Conservation (phyloP, 2,329 filamentous ascomycete genomes). For the Volutella citrinella region DNA sequence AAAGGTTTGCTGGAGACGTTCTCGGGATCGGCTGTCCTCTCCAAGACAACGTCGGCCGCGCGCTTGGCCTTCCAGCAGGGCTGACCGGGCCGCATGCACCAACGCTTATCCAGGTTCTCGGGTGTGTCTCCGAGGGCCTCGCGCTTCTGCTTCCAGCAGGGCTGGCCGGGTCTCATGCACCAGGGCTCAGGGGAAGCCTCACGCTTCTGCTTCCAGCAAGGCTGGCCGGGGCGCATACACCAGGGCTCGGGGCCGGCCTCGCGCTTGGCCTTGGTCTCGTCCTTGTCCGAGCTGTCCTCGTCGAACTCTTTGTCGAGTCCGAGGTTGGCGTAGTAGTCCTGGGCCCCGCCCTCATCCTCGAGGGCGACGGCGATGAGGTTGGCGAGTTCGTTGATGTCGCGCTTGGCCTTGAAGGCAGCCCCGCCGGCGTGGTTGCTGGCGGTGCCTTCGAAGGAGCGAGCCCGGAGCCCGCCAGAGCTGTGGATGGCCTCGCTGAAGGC, state of each 20-base stretch:
- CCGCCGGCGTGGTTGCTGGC: slow-evolving; percentile 32
- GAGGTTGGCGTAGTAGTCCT: slow-evolving; percentile 31
- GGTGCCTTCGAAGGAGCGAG: slow-evolving; percentile 25
- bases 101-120: slow-evolving; percentile 23
- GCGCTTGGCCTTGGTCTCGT: slow-evolving; percentile 28
- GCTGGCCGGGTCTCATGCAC: slow-evolving; percentile 35
- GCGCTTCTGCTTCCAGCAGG: slow-evolving; percentile 36
- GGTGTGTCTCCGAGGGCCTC: slow-evolving; percentile 34
- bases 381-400: slow-evolving; percentile 38
- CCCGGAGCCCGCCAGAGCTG: slow-evolving; percentile 20
- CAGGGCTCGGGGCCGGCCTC: slow-evolving; percentile 25
- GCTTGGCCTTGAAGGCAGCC: slow-evolving; percentile 36
- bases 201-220: slow-evolving; percentile 37
- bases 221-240: slow-evolving; percentile 35
- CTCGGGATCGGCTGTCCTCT: slow-evolving; percentile 21
- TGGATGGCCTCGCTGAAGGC: slow-evolving; percentile 30
- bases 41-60: slow-evolving; percentile 23
- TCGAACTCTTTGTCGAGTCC: slow-evolving; percentile 24
- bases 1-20: slow-evolving; percentile 27
- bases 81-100: slow-evolving; percentile 29
- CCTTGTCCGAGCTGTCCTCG: slow-evolving; percentile 11
- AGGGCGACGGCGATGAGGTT: slow-evolving; percentile 30
- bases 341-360: slow-evolving; percentile 25
- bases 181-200: slow-evolving; percentile 25
- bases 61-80: slow-evolving; percentile 38